Base-by-base conservation (phyloP, 2,329 filamentous ascomycete genomes). In the Orbilia brochopaga region DNA sequence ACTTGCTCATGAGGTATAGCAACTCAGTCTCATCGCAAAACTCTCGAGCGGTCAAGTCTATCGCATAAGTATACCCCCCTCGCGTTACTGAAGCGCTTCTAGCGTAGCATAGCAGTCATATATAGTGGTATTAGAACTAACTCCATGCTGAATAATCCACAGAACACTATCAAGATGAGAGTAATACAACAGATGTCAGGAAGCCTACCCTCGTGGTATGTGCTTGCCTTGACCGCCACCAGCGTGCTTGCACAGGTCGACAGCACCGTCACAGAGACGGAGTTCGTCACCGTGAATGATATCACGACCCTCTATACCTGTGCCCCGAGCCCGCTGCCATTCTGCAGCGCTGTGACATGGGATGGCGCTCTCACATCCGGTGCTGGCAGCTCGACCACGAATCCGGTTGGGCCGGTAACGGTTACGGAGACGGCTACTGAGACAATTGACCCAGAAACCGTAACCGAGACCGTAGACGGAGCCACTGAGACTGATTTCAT, bases 281-380 rank as follows among this genome's bases (percentile, higher is more conserved):
- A 52, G 1, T 65, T 52, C 21, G 44, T 57, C 11, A 65, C 61
- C 1, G 11, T 58, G n/a, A 58, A 57, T 7, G 53, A 56, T 44
- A 48, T 52, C 27, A 65, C 53, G 6, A 65, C 61, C 2, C 11
- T 57, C 1, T 65, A 52, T 42, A 51, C 53, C 17, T 65, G 61
- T 24, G 53, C 30, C 1, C 15, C 42, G 6, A 40, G 53, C n/a
- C 5, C 23, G 8, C 44, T 51, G 8, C 61, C 61, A 17, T 30
- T 57, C 19, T 65, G 61, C 32, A 21, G 10, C 32, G 30, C 48
- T n/a, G 32, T 65, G 2, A 37, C 40, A 1, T 65, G 61, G 61
- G 24, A 44, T 5, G 8, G 44, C n/a, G 19, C 40, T 2, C n/a
- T 4, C 13, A 51, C 27, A 21, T 24, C 60, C 7, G 42, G n/a